Conservation (phyloP, 192 early-diverging fungal genomes). For the Gaertneriomyces sp. region DNA sequence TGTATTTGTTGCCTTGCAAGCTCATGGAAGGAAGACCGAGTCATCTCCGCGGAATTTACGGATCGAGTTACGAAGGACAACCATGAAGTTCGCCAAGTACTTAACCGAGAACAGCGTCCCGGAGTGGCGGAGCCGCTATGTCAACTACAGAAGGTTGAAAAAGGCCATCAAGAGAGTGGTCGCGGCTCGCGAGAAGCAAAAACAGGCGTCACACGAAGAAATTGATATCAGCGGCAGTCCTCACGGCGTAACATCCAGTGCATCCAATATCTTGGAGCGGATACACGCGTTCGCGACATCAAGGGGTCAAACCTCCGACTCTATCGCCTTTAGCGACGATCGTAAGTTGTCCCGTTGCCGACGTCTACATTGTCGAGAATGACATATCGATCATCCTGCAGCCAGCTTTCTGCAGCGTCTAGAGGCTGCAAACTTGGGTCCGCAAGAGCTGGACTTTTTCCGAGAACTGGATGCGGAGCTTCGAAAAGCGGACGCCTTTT, state of each 20-base stretch:
- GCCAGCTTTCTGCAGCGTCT: conserved; percentile 3
- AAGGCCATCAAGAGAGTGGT: conserved; percentile 29
- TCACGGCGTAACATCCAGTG: too few relatives aligned
- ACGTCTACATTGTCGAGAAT: too few relatives aligned
- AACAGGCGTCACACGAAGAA: neutral
- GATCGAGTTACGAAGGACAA: too few relatives aligned
- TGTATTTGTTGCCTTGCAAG: too few relatives aligned
- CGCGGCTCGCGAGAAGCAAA: conserved; percentile 6
- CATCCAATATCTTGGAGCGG: too few relatives aligned
- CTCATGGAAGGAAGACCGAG: too few relatives aligned
- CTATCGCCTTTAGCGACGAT: neutral
- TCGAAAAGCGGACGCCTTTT: conserved; percentile 26
- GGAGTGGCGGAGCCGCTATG: conserved; percentile 29
- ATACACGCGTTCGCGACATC: neutral
- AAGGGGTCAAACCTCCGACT: neutral
- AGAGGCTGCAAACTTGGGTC: conserved; percentile 20
- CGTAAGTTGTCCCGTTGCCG: too few relatives aligned
- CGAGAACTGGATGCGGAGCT: conserved; percentile 19
- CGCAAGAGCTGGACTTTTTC: conserved; percentile 16
- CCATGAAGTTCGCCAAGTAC: conserved; percentile 35
- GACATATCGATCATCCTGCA: neutral
- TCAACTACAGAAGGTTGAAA: conserved; percentile 34
- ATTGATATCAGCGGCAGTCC: neutral
- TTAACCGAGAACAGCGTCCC: conserved; percentile 32
- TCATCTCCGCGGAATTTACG: too few relatives aligned